Evolutionary conservation across 345 rosid species (phyloP), one percentile per base, ranked within the genome.

Genomic region (Luvunga scandens): DNA sequence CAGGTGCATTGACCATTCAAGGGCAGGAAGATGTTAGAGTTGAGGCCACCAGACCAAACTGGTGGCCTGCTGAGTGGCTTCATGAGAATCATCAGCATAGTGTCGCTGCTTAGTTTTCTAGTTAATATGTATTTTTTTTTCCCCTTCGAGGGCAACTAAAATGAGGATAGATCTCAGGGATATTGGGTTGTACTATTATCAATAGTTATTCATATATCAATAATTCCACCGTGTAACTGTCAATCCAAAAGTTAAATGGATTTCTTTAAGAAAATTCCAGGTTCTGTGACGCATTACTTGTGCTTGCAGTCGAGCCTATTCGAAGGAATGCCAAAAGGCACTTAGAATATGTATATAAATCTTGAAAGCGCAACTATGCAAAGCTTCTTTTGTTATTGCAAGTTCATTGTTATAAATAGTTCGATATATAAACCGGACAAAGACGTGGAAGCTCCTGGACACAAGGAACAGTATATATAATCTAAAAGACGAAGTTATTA

Each of bases 21-120:
- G 94, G 91, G 24, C 84, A 81, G 77, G 89, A 88, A 59, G 89
- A 81, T 22, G 83, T 96, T 69, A 89, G 85, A 77, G 93, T 90
- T 4, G 87, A 89, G 89, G 90, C 92, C 21, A 68, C 81, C 19
- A 89, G 84, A 80, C 98, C 98, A 12, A 80, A 82, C 66, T 94
- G 97, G 99, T 96, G 97, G 99, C 97, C 94, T 7, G 55, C 81
- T 22, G 88, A 89, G 77, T 94, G 99, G 99, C 86, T 85, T 78
- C 89, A 71, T 45, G 85, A 86, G 78, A 71, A 84, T 78, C 84
- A 82, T 65, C 85, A 83, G 45, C 81, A 80, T 53, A 79, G 73
- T 71, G 87, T 86, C 0, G 75, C 77, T 4, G 89, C 83, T 30
- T 92, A 88, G 80, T 30, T 30, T 24, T 28, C 74, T 16, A 67